Evolutionary conservation across 192 early-diverging fungal genomes (phyloP), one percentile per base, ranked within the genome.

Genomic region (Backusella circina): DNA sequence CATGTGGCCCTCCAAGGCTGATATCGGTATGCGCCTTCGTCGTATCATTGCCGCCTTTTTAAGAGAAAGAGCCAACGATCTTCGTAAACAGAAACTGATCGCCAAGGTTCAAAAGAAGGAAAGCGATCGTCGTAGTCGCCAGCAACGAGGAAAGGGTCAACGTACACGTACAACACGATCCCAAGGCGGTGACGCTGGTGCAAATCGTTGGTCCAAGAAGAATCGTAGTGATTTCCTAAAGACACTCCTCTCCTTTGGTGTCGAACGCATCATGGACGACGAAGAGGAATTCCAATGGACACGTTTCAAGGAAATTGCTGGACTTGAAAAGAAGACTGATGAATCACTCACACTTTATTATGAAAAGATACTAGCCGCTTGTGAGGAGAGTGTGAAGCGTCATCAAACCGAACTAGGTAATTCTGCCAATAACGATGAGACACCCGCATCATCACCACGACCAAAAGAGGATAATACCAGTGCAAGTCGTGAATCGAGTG

Each of bases 321-420:
- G 89, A 30, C 70, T 95, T 33, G 71, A 76, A 16, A 84, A 84
- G 41, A 93, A 93, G 79, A 78, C 91, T 7, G 88, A 89, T 65
- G 90, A 93, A 37, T 86, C 86, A 8, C 81, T 95, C 69, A 88
- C 92, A 54, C 81, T 82, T 9, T 90, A 93, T 76, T 90, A 85
- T 67, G 69, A 85, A 18, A 87, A 90, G 41, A 76, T 93, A 0
- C 83, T 94, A 36, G 61, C 73, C 32, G 75, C 85, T 35, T 93
- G 90, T 50, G 84, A 89, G 54, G 89, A 91, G 51, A 84, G 91
- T 4, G 75, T 92, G 7, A 77, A 73, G 38, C 80, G 78, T 66
- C 70, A 74, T 51, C 54, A 72, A 15, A 23, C 18, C 23, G 68
- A 47, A 61, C 33, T 28, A 51, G 23, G 35, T 73, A 70, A 67